Evolutionary conservation across 352 stramenopile species (phyloP).

Genomic region (Peronospora tabacina): DNA sequence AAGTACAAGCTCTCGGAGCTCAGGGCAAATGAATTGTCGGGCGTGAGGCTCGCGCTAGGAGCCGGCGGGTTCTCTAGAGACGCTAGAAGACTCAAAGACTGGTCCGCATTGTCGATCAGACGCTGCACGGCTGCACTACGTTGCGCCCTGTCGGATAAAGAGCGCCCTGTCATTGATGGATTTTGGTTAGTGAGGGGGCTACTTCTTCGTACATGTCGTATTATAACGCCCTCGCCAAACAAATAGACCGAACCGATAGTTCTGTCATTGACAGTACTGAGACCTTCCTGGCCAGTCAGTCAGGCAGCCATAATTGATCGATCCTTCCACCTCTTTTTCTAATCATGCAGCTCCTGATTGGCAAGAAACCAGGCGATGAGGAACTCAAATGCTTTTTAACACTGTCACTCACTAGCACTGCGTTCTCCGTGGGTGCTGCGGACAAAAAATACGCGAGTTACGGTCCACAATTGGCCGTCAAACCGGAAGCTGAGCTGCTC

Average conservation of each 20-base stretch:
- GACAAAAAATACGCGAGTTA: constrained; percentile 54
- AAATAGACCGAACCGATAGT: not conserved
- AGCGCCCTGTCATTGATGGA: constrained; percentile 22
- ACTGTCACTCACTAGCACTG: constrained; percentile 37
- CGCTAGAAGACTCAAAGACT: constrained; percentile 56
- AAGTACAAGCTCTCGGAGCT: constrained; percentile 38
- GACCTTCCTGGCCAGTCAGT: constrained; percentile 9
- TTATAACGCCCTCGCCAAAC: not conserved
- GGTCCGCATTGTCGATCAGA: constrained; percentile 70
- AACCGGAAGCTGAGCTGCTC: constrained; percentile 30
- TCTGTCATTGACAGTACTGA: not conserved
- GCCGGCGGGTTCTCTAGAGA: constrained; percentile 40
- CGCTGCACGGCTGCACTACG: constrained; percentile 57
- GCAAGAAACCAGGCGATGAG: constrained; percentile 47
- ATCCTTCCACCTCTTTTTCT: not conserved
- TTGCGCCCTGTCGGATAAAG: constrained; percentile 10
- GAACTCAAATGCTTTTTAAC: constrained; percentile 82
- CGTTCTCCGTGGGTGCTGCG: constrained; percentile 42
- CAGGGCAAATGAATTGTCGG: constrained; percentile 10
- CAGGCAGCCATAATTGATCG: too few species aligned
- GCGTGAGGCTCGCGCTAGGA: constrained; percentile 9
- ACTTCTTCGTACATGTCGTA: not conserved
- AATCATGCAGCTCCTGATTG: constrained; percentile 65
- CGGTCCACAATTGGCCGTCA: constrained; percentile 45
- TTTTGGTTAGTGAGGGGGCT: constrained; percentile 6